Evolutionary conservation across 106 monocot species (phyloP).

Genomic region (Agapanthus africanus): DNA sequence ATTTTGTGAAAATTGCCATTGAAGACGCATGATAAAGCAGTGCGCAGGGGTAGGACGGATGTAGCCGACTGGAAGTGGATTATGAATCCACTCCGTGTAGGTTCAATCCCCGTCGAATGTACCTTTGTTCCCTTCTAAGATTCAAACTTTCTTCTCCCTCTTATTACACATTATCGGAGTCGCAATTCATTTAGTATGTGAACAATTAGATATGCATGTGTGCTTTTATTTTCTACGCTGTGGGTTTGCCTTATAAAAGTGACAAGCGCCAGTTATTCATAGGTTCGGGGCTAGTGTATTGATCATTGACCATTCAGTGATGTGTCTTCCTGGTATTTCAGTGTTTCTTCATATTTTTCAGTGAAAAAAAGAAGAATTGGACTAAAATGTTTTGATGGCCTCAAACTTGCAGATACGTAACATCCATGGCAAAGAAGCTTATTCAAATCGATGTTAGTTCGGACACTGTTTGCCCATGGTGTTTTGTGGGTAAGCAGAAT

Average conservation of each 20-base stretch:
- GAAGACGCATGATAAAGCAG: too few relatives aligned
- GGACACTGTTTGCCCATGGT: conserved; percentile 92
- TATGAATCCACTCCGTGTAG: too few relatives aligned
- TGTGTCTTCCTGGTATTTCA: not conserved
- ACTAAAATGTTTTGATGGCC: not conserved
- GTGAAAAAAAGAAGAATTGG: not conserved
- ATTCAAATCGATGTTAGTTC: conserved; percentile 79
- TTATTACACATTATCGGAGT: not conserved
- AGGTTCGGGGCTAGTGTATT: too few relatives aligned
- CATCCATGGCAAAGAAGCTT: conserved; percentile 56
- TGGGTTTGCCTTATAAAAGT: not conserved
- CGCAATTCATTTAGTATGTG: not conserved
- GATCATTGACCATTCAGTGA: not conserved
- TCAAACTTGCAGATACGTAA: conserved; percentile 16
- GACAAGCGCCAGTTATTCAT: not conserved
- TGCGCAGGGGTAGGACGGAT: too few relatives aligned
- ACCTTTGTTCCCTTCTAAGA: too few relatives aligned
- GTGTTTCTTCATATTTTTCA: not conserved
- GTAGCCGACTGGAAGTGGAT: not conserved
- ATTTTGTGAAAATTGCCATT: too few relatives aligned
- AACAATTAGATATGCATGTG: not conserved
- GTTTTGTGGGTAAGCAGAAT: conserved; percentile 87
- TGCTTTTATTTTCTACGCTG: not conserved
- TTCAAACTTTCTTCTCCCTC: not conserved
- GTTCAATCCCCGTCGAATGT: too few relatives aligned